Evolutionary conservation across 1,139 yeast genomes (phyloP), one percentile per base, ranked within the genome.

Genomic region (Diutina mesorugosa): DNA sequence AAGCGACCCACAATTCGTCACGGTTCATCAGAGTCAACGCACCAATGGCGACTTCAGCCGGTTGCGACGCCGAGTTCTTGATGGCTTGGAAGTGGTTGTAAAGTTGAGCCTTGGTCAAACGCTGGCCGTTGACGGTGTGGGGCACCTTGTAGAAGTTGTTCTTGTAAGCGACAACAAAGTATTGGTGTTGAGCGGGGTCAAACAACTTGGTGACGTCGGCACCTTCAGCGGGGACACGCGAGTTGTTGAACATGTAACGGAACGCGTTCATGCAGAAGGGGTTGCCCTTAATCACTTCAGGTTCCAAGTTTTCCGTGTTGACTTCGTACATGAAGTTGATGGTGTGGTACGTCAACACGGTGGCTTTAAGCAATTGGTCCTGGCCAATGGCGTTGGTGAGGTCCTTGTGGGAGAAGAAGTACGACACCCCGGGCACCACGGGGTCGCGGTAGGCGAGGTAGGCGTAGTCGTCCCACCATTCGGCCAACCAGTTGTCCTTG

Each of bases 201-300:
- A 68, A 83, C 55, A 61, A 66, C 54, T 78, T 74, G 65, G 84
- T 86, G 64, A 79, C 79, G 65, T 84, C 90, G 54, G 80, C 69
- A 18, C 75, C 76, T 48, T 76, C 76, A 57, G 78, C 80, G 29
- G 97, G 97, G 55, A 88, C 80, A 67, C 98, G 81, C 59, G 89
- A 81, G 67, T 87, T 88, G 75, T 90, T 90, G 77, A 93, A 93
- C 96, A 93, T 87, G 75, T 84, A 82, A 66, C 81, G 82, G 80
- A 89, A 91, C 47, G 95, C 87, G 69, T 90, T 91, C 98, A 91
- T 91, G 72, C 97, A 91, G 69, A 81, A 85, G 28, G 98, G 97
- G 63, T 78, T 78, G 57, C 84, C 85, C 73, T 82, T 87, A 74
- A 90, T 83, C 61, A 86, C 73, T 71, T 93, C 98, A 1, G 97